Base-by-base conservation (phyloP, 306 rosid genomes). In the Quercus suber region DNA sequence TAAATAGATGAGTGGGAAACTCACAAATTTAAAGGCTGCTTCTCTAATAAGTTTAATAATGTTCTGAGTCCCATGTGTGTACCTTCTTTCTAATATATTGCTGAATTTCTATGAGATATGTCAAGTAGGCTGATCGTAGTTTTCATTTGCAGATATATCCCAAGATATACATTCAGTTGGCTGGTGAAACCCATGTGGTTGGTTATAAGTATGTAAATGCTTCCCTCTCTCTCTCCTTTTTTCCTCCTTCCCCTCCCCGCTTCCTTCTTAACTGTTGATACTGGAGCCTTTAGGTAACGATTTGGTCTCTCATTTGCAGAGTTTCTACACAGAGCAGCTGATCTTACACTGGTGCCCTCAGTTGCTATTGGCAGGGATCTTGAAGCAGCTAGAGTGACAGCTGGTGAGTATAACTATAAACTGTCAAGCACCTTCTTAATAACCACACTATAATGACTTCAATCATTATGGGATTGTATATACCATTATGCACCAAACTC, bases 111-210 rank as follows among this genome's bases (percentile, higher is more conserved):
- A 81, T 74, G 33, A 43, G 28, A 30, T 69, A 43, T 73, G 19
- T 69, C 60, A 69, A 55, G 60, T 73, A 17, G 21, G 79, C 75
- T 76, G 61, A 45, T 75, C 65, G 57, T 79, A 73, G 73, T 72
- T 73, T 56, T 67, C 65, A 60, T 82, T 33, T 84, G 76, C 88
- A 93, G 99, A 75, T 96, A 96, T 87, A 93, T 96, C 77, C 99
- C 99, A 21, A 88, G 99, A 87, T 96, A 96, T 84, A 96, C 99
- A 41, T 96, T 93, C 85, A 96, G 99, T 79, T 96, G 99, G 99
- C 86, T 96, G 88, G 99, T 96, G 79, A 88, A 82, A 89, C 99
- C 99, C 13, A 96, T 96, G 99, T 96, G 99, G 99, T 69, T 88
- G 85, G 37, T 96, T 85, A 91, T 96, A 91, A 96, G 99, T 96